Evolutionary conservation across 768 basidiomycete species (phyloP).

Genomic region (Cubamyces lactineus): DNA sequence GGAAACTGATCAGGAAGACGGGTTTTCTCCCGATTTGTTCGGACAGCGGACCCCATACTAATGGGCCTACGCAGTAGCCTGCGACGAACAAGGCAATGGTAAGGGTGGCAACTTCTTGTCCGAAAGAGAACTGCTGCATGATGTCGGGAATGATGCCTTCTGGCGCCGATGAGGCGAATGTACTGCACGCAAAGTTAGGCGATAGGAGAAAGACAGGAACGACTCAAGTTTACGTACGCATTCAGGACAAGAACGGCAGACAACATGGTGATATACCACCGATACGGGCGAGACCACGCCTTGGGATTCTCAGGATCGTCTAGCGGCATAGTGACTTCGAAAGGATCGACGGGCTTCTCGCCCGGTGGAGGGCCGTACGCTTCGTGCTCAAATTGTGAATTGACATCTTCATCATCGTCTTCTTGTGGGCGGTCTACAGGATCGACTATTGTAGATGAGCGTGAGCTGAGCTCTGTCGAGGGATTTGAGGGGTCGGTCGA

Average conservation of each 20-base stretch:
- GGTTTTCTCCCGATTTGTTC: slow-evolving; percentile 39
- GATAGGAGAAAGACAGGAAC: slow-evolving; percentile 30
- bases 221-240: slow-evolving; percentile 38
- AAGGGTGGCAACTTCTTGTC: slow-evolving; percentile 53
- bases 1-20: slow-evolving; percentile 40
- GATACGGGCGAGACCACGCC: slow-evolving; percentile 25
- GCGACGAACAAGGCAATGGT: slow-evolving; percentile 65
- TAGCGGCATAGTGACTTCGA: slow-evolving; percentile 29
- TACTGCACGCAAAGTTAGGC: slow-evolving; percentile 49
- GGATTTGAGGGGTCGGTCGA: not conserved
- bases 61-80: slow-evolving; percentile 69
- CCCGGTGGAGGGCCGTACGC: slow-evolving; percentile 30
- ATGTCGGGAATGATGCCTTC: slow-evolving; percentile 51
- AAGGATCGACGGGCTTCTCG: slow-evolving; percentile 32
- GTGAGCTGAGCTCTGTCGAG: slow-evolving; percentile 15
- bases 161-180: slow-evolving; percentile 65
- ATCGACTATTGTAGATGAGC: slow-evolving; percentile 25
- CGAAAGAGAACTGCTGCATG: slow-evolving; percentile 51
- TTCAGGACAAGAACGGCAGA: slow-evolving; percentile 33
- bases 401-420: slow-evolving; percentile 23
- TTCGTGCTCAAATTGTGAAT: slow-evolving; percentile 29
- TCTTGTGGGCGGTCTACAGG: not conserved
- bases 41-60: slow-evolving; percentile 61
- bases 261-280: slow-evolving; percentile 35
- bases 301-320: slow-evolving; percentile 32